Conservation (phyloP, 139 green algal genomes). For the Chloropicon primus region DNA sequence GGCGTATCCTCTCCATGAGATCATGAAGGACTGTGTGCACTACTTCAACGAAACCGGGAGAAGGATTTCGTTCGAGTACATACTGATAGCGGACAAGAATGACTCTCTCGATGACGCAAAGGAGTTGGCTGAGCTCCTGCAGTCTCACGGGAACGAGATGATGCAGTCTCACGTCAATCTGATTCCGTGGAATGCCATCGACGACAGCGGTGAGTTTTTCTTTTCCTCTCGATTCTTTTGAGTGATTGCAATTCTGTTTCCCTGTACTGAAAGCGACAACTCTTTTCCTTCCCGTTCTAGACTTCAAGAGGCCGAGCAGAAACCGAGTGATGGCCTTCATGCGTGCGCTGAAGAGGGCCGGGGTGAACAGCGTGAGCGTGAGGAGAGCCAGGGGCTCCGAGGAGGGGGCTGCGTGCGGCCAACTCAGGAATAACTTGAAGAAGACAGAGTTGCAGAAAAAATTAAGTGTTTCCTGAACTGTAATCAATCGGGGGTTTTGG, state of each 20-base stretch:
- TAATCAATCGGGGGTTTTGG: too few relatives aligned
- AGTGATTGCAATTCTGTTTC: too few relatives aligned
- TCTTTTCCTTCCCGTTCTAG: slow-evolving; percentile 7
- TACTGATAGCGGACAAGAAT: slow-evolving; percentile 72
- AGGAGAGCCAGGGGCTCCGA: slow-evolving; percentile 56
- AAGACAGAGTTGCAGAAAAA: slow-evolving; percentile 29
- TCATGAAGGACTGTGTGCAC: slow-evolving; percentile 54
- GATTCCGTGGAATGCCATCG: slow-evolving; percentile 91
- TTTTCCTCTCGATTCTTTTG: too few relatives aligned
- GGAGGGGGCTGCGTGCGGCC: slow-evolving; percentile 85
- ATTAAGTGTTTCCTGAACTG: too few relatives aligned
- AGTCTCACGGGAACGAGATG: slow-evolving; percentile 29
- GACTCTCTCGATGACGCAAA: slow-evolving; percentile 47
- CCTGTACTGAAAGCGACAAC: slow-evolving; percentile 68
- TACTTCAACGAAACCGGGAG: slow-evolving; percentile 66
- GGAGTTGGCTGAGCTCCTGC: slow-evolving; percentile 63
- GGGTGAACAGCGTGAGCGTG: slow-evolving; percentile 37
- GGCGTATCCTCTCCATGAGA: slow-evolving; percentile 70
- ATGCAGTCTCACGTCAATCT: slow-evolving; percentile 74
- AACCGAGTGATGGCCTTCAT: slow-evolving; percentile 34
- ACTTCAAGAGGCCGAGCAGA: background rate
- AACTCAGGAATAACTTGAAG: slow-evolving; percentile 86
- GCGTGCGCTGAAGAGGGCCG: slow-evolving; percentile 38
- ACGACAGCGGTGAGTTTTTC: too few relatives aligned
- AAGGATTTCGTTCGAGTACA: slow-evolving; percentile 94